Evolutionary conservation across 139 green algal genomes (phyloP).

Genomic region (Yamagishiella unicocca): DNA sequence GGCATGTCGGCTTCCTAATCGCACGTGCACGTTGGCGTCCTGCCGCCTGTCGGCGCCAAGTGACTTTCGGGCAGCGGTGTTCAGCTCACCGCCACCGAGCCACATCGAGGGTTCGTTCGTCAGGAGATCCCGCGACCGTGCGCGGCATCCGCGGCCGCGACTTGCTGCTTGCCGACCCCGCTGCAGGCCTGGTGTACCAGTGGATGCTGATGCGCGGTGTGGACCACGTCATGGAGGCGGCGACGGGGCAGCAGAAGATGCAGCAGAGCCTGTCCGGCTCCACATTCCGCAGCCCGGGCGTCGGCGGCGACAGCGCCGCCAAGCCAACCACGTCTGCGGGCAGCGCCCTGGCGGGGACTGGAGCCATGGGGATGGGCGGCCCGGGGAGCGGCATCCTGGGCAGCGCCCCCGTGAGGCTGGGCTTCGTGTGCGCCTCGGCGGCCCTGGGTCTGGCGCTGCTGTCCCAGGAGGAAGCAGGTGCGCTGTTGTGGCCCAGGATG

Average conservation of each 20-base stretch:
- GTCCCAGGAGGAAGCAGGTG: constrained; percentile 4
- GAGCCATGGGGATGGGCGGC: neutral
- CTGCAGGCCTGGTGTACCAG: constrained; percentile 75
- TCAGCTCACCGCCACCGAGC: too few species aligned
- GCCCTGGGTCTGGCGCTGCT: constrained; percentile 31
- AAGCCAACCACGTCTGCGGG: neutral
- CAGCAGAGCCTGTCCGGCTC: neutral
- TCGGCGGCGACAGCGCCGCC: neutral
- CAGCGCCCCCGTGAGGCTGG: constrained; percentile 28
- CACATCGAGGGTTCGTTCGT: too few species aligned
- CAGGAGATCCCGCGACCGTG: too few species aligned
- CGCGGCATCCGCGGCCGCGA: too few species aligned
- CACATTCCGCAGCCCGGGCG: neutral
- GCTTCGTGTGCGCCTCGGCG: constrained; percentile 33
- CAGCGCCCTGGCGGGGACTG: neutral
- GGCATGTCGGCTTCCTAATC: too few species aligned
- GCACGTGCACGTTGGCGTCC: too few species aligned
- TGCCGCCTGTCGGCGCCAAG: too few species aligned
- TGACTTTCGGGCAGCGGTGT: too few species aligned
- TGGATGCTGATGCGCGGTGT: constrained; percentile 74
- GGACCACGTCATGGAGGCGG: constrained; percentile 47
- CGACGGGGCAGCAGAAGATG: neutral
- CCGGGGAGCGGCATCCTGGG: neutral
- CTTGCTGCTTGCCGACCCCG: too few species aligned
- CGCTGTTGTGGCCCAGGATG: neutral